Base-by-base conservation (phyloP, 768 basidiomycete species). In the Tubosaeta sp. region DNA sequence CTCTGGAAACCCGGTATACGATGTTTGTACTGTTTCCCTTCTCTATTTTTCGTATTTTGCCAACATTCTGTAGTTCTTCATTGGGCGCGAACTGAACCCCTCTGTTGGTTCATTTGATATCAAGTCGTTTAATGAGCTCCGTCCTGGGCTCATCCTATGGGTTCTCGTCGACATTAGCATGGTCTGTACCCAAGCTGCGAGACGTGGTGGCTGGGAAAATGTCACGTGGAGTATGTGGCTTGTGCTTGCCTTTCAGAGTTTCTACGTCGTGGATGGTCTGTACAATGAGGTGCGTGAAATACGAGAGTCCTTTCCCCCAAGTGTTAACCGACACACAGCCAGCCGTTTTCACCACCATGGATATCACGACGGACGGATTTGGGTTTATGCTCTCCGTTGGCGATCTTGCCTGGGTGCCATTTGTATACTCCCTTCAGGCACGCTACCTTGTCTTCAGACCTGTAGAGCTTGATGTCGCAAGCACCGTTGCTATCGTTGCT, bases 381-480 rank as follows among this genome's bases (percentile, higher is more conserved):
- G 96, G 96, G 7, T 97, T 94, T 78, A 99, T 99, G 96, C 86
- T 99, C 25, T 72, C 92, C 5, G 80, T 95, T 42, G 95, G 96
- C 36, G 93, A 97, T 63, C 80, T 97, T 25, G 71, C 84, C 18
- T 97, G 91, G 88, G 90, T 99, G 11, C 95, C 95, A 11, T 95
- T 97, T 70, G 85, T 83, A 14, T 99, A 97, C 71, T 84, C 84
- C 27, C 82, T 97, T 13, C 94, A 98, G 72, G 90, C 94, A 1
- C 87, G 94, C 45, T 99, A 90, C 70, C 84, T 99, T 54, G 95
- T 86, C n/a, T 94, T 92, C 75, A 79, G 80, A 49, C 94, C 82
- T 14, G 74, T 88, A 30, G 85, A 91, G 54, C 82, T 98, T 40
- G 88, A 90, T 38, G 70, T 77, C 12, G 39, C 75, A 70, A 32